Percentiles rank a stretch among this genome's conserved stretches.
Conservation (phyloP, 257 asterid genomes). For the Solanum acaule region DNA sequence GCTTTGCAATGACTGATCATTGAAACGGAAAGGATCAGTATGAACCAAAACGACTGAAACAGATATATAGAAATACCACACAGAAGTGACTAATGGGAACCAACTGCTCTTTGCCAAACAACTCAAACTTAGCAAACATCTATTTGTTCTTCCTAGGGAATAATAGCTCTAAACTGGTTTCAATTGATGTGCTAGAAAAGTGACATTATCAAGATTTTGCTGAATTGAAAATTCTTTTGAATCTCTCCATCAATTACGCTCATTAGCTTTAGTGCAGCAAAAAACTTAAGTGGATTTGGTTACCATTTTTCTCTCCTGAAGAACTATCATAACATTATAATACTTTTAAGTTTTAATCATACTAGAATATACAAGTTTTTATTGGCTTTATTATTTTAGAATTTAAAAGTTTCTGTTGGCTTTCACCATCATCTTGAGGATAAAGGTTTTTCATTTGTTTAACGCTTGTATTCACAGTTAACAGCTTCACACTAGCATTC, state of each 20-base stretch:
- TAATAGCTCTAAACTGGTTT: background rate
- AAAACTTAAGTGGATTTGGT: background rate
- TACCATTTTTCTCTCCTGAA: background rate
- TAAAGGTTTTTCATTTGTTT: background rate
- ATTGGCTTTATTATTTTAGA: background rate
- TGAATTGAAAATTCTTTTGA: background rate
- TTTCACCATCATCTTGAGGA: background rate
- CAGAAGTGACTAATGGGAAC: background rate
- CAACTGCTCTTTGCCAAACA: background rate
- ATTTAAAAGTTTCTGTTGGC: background rate
- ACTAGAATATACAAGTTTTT: background rate
- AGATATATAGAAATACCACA: background rate
- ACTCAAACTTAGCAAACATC: background rate
- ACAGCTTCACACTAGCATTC: background rate
- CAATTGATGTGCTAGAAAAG: background rate
- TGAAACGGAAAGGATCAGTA: background rate
- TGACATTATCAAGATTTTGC: background rate
- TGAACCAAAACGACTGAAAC: background rate
- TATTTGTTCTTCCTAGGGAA: background rate
- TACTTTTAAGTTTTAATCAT: background rate
- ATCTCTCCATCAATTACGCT: background rate
- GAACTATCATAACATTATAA: background rate
- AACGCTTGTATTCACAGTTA: background rate
- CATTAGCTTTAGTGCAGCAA: background rate
- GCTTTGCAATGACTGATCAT: constrained; percentile 43